Evolutionary conservation across 1,139 yeast species (phyloP), one percentile per base, ranked within the genome.

Genomic region (Lizanozyma gosingica): DNA sequence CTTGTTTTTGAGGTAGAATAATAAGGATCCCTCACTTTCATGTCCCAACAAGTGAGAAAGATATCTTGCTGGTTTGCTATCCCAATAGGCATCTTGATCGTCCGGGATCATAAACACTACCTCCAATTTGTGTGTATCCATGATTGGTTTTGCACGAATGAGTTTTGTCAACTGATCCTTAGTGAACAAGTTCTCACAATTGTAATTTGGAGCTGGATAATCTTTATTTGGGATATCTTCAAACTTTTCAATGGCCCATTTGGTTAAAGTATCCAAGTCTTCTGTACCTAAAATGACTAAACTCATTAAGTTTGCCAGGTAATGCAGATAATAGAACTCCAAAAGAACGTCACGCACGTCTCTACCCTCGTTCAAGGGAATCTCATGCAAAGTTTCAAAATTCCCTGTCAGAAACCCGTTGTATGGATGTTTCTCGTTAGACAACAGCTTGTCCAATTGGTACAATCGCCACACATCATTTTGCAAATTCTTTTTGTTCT

Each of bases 401-500:
- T 83, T 83, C 42, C 94, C 94, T 0, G 94, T 83, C 17, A 90
- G 80, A 48, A 83, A 83, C 37, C 83, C 83, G 51, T 78, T 76
- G 54, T 72, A 81, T 0, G 94, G 92, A 58, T 83, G 97, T 0
- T 62, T 53, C 1, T 78, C 76, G 56, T 84, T 87, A 17, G 92
- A 71, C 35, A 83, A 66, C 42, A 80, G 71, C 58, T 86, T 83
- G 42, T 85, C 92, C 43, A 92, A 70, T 61, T 92, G 97, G 53
- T 82, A 81, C 39, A 87, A 63, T 51, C 98, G 76, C 97, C 97
- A 88, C 43, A 66, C 58, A 58, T 92, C 98, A 57, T 76, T 83
- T 60, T 92, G 97, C 41, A 92, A 67, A 56, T 92, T 92, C 64
- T 92, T 92, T 59, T 88, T 90, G 63, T 92, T 87, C 60, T 92